phyloP scores from a whole-genome alignment of 2,329 filamentous ascomycete genomes.

The Ophiostoma triangulosporum region DNA sequence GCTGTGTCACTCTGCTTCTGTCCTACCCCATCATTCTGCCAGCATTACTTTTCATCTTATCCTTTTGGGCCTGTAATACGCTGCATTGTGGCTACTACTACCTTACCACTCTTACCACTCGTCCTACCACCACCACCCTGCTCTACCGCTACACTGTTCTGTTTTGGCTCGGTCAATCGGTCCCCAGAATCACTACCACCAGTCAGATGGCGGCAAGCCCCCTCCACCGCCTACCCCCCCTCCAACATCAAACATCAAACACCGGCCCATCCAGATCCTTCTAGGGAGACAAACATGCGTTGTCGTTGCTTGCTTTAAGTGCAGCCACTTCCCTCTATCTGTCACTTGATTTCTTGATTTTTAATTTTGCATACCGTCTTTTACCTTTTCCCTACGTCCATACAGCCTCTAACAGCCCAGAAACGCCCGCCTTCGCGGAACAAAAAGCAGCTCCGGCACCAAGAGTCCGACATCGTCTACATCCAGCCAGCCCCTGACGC shows the following conservation, averaged over 20 bases:
- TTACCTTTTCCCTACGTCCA: neutral
- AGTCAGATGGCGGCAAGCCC: neutral
- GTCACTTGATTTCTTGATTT: neutral
- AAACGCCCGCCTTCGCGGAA: conserved; percentile 13
- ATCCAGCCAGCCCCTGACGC: conserved; percentile 21
- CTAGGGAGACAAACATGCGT: neutral
- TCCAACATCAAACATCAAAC: conserved; percentile 1
- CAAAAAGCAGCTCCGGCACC: conserved; percentile 6
- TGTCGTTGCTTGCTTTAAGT: neutral
- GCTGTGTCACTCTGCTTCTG: neutral
- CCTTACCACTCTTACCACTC: neutral
- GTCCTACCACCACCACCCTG: too few relatives aligned
- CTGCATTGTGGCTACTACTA: neutral
- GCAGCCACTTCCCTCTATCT: neutral
- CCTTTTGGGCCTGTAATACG: neutral
- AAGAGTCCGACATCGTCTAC: conserved; percentile 12
- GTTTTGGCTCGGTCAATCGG: neutral
- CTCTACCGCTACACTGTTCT: neutral
- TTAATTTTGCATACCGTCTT: neutral
- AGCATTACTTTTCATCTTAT: neutral
- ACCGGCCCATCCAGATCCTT: neutral
- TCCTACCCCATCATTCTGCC: neutral
- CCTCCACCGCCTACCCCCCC: neutral
- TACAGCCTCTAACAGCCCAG: neutral
- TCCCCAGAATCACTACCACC: neutral